Evolutionary conservation across 768 basidiomycete genomes (phyloP).

Genomic region (Russula emetica): DNA sequence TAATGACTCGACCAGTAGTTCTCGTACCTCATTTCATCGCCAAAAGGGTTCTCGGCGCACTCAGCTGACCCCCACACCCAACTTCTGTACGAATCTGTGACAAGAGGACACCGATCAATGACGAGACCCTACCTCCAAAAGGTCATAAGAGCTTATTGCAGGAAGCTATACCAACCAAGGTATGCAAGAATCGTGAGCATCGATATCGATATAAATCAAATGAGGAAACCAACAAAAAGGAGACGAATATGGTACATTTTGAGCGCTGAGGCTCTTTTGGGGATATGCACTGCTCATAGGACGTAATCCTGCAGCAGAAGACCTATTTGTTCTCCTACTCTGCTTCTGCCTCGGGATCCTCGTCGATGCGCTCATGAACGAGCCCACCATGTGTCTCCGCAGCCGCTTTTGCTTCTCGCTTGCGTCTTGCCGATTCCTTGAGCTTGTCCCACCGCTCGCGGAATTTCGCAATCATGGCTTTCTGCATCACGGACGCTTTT

Average conservation of each 20-base stretch:
- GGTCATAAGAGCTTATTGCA: neutral
- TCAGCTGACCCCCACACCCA: slow-evolving; percentile 7
- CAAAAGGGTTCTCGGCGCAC: neutral
- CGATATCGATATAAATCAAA: slow-evolving; percentile 23
- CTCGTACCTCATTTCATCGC: neutral
- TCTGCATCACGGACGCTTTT: slow-evolving; percentile 43
- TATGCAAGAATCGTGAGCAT: slow-evolving; percentile 11
- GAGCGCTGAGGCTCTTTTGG: slow-evolving; percentile 17
- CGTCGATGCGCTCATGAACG: slow-evolving; percentile 64
- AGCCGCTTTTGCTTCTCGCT: slow-evolving; percentile 68
- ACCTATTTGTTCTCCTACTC: slow-evolving; percentile 39
- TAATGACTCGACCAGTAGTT: neutral
- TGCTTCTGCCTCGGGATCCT: slow-evolving; percentile 63
- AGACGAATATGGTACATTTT: slow-evolving; percentile 23
- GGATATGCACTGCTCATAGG: neutral
- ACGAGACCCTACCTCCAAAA: slow-evolving; percentile 6
- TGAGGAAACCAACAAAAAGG: slow-evolving; percentile 4
- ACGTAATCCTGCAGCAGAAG: neutral
- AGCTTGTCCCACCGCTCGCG: slow-evolving; percentile 86
- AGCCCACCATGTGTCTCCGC: slow-evolving; percentile 45
- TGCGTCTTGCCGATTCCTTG: slow-evolving; percentile 82
- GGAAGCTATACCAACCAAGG: slow-evolving; percentile 18
- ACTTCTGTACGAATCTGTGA: neutral
- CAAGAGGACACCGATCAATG: neutral
- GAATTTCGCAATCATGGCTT: slow-evolving; percentile 77